Evolutionary conservation across 805 yeast species (phyloP), one percentile per base, ranked within the genome.

Genomic region (Blastobotrys chiropterorum): DNA sequence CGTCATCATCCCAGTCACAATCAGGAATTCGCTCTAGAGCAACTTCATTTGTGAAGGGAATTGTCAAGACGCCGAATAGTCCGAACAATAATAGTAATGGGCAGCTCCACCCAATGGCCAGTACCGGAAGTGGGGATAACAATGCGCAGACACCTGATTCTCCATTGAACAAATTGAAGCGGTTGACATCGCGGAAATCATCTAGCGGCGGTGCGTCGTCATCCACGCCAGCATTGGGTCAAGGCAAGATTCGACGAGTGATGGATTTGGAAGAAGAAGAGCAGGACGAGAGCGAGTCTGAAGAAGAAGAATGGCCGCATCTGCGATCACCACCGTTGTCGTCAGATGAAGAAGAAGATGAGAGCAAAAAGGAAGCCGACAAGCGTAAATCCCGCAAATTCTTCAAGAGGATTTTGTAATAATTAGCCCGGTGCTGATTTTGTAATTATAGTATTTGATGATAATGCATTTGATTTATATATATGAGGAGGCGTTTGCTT

Each of bases 1-100:
- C 30, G 49, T 19, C 38, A 40, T 14, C 42, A 38, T 46, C 39
- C 42, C 22, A 31, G 43, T 3, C 39, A 44, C 17, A 40, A 42
- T 19, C 22, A 14, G 43, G 21, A 7, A 6, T 31, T 2, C 22
- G 31, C 15, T 38, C 48, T 15, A 21, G 48, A 2, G 48, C 48
- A 5, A 46, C 42, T 14, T 46, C 48, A 8, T 48, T 48, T 48
- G 51, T 48, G 34, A 48, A 48, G 38, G 50, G 50, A n/a, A 48
- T 48, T 16, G 46, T 40, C 34, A 38, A 21, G 22, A 30, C 43
- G 11, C 43, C 43, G 13, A 14, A 5, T 26, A 26, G 43, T 40
- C 43, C 19, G 8, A 15, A n/a, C 15, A 8, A n/a, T 16, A 15
- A 7, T 40, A 40, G 5, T 15, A 15, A 40, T 16, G 16, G 16